Base-by-base conservation (phyloP, 2,329 filamentous ascomycete genomes). In the Beauveria medogensis region DNA sequence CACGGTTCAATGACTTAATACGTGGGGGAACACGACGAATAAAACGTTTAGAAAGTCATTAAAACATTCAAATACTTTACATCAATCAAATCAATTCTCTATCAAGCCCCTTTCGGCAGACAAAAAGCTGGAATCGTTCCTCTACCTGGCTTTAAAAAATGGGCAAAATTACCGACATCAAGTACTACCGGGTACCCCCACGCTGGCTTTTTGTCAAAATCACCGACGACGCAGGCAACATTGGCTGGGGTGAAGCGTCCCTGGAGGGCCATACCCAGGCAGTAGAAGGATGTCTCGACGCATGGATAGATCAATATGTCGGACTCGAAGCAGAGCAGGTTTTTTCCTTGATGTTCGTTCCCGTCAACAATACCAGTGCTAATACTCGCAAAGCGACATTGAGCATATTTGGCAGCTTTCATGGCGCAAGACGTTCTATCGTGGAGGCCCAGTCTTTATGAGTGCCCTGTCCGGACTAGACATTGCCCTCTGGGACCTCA, bases 181-280 rank as follows among this genome's bases (percentile, higher is more conserved):
- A 90, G 66, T 90, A 91, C 69, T 91, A 91, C 70, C 82, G 88
- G 20, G 84, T 91, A 9, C 85, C 86, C 51, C 89, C 89, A 16
- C 79, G 89, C 46, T 92, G 88, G 88, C 78, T 92, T 1, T 90
- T 91, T 65, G 88, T 91, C 65, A 92, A 91, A 71, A 82, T 92
- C 64, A 85, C 82, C 2, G 88, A 91, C 68, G 82, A 85, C 40
- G 78, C 79, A 2, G 87, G 83, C 3, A 78, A 82, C 40, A 75
- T 79, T 55, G 89, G 89, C 7, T 91, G 89, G 89, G 89, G 89
- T 20, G 89, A 91, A 70, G 87, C 85, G 0, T 88, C 87, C 0
- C 74, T 92, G 0, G 88, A 91, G 72, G 89, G 88, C 0, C 89
- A 92, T 67, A 86, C 85, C 0, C 81, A 89, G 61, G 86, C 88